Base-by-base conservation (phyloP, 2,329 filamentous ascomycete species). In the Trichothecium sympodiale region DNA sequence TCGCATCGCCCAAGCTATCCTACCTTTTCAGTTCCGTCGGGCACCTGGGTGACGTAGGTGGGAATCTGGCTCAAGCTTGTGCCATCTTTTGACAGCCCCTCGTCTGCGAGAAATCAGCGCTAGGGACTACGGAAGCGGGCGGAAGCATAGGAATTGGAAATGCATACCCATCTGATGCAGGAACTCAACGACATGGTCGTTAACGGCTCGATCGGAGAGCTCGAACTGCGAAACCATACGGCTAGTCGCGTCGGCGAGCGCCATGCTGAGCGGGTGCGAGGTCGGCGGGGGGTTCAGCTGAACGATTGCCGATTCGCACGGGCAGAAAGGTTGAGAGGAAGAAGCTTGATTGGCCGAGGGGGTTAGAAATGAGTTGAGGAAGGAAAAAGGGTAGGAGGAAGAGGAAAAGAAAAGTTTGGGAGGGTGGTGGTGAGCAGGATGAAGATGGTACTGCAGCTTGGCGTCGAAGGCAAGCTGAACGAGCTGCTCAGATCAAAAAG, bases 11-110 rank as follows among this genome's bases (percentile, higher is more conserved):
- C 10, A 10, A 10, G 20, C 20, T 25, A 6, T 25, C 41, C 49
- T 64, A 89, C 87, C 80, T 95, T 94, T 64, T 98, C 91, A 4
- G 88, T 95, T 49, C 91, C 91, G 71, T 96, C 91, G 54, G 91
- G 91, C 18, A 96, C 88, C 26, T 77, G 81, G 2, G 91, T 96
- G 46, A 98, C 89, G 60, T 94, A 98, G 29, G 88, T 94, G 7
- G 91, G 91, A 52, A 98, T 96, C 65, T 96, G 91, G 63, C 83
- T 89, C 65, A 98, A 63, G 47, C 81, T 87, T 23, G 84, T 80
- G 42, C 80, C 80, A 48, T 88, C 77, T 50, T 80, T 77, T 41
- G 75, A 64, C 46, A 96, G 65, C 18, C 91, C 91, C 66, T 94
- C 83, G 45, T 82, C 83, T 88, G 48, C 25, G 36, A 40, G 35